Evolutionary conservation across 257 asterid genomes (phyloP).

Genomic region (Penstemon newberryi): DNA sequence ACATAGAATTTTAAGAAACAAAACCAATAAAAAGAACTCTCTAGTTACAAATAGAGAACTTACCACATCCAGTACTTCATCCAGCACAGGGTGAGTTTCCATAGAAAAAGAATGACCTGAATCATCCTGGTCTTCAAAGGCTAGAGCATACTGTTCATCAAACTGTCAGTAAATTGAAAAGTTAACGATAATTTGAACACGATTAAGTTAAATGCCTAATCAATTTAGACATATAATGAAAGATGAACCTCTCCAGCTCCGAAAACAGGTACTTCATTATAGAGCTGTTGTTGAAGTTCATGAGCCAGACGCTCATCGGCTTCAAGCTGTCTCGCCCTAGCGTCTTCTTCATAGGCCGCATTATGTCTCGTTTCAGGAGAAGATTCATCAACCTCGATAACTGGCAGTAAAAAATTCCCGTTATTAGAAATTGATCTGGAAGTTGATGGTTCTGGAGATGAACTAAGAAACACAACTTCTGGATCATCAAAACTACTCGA

Average conservation of each 20-base stretch:
- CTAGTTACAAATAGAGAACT: conserved; percentile 24
- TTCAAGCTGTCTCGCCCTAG: conserved; percentile 72
- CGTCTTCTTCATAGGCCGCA: conserved; percentile 36
- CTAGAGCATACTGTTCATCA: conserved; percentile 53
- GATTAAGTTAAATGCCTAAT: conserved; percentile 11
- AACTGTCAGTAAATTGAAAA: conserved; percentile 43
- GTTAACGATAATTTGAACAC: conserved; percentile 16
- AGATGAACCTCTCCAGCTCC: conserved; percentile 53
- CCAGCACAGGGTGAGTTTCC: conserved; percentile 35
- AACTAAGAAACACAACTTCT: conserved; percentile 48
- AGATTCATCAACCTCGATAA: conserved; percentile 53
- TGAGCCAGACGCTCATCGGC: conserved; percentile 84
- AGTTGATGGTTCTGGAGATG: conserved; percentile 39
- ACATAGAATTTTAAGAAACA: no score
- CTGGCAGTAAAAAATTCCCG: conserved; percentile 31
- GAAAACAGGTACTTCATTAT: conserved; percentile 55
- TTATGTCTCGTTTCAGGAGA: conserved; percentile 45
- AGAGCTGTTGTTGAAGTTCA: conserved; percentile 86
- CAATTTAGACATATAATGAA: conserved; percentile 6
- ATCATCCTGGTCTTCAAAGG: conserved; percentile 53
- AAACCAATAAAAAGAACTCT: no score
- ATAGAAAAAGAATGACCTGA: conserved; percentile 34
- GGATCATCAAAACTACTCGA: conserved; percentile 42
- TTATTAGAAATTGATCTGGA: conserved; percentile 31
- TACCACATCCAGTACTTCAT: conserved; percentile 45